Percentiles rank a stretch among this genome's conserved stretches.
phyloP scores from a whole-genome alignment of 495 filamentous ascomycete genomes.

The Aspergillus nidulans region DNA sequence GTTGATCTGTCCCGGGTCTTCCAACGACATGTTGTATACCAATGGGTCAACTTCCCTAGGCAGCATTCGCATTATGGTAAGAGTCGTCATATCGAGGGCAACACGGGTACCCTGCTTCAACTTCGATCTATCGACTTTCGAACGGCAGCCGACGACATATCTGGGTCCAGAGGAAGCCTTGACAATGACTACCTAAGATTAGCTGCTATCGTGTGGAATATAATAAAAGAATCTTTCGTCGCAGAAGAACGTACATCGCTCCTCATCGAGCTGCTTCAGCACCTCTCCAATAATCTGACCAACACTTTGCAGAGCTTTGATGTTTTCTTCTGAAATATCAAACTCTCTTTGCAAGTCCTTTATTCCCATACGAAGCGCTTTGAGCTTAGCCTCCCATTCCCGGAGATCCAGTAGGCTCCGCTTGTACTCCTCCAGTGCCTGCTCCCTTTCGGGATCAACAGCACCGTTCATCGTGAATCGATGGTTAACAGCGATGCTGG shows the following conservation, averaged over 20 bases:
- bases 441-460: conserved; percentile 64
- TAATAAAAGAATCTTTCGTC: not conserved
- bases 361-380: conserved; percentile 85
- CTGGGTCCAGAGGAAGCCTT: conserved; percentile 96
- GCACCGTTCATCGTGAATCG: conserved; percentile 44
- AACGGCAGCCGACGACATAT: conserved; percentile 97
- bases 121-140: conserved; percentile 94
- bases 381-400: conserved; percentile 98
- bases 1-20: conserved; percentile 96
- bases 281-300: conserved; percentile 99
- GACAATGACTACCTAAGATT: conserved; percentile 54
- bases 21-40: conserved; percentile 99
- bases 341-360: conserved; percentile 93
- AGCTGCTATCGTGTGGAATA: conserved; percentile 6
- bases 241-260: conserved; percentile 67
- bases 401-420: conserved; percentile 89
- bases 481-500: not conserved
- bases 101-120: conserved; percentile 98
- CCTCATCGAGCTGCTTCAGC: conserved; percentile 96
- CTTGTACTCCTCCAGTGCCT: conserved; percentile 85
- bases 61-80: conserved; percentile 99
- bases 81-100: conserved; percentile 98
- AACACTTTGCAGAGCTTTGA: conserved; percentile 98
- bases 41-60: conserved; percentile 97
- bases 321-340: conserved; percentile 97